Base-by-base conservation (phyloP, 1,284 basidiomycete genomes). In the Jaminaea rosea region DNA sequence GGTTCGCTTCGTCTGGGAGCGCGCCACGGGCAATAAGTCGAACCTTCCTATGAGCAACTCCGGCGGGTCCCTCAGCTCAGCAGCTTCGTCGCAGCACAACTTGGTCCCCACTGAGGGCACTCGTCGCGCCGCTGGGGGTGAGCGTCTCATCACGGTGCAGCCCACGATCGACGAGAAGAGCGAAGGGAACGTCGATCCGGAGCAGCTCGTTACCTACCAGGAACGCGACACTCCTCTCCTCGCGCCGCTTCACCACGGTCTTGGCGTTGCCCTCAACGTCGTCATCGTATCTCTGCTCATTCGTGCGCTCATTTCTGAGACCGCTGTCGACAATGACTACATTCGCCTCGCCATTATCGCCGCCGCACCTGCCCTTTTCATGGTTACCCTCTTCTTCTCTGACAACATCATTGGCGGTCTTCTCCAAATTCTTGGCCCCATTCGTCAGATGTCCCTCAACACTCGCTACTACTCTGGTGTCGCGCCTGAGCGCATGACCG, bases 1-100 rank as follows among this genome's bases (percentile, higher is more conserved):
- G 65, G 86, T 88, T 76, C 82, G 84, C 61, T 83, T 88, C 51
- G 82, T 88, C 36, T 88, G 87, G 87, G 44, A 28, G 10, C 56
- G 50, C 44, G 58, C 56, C 19, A 50, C 26, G 34, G 39, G 46
- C n/a, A 55, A 10, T n/a, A 32, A 10, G 10, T n/a, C n/a, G n/a
- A n/a, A n/a, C 31, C 31, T 10, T 32, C n/a, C 10, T 10, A 10
- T 10, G 31, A 10, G 10, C 10, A 32, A n/a, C 31, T 10, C 31
- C 31, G 10, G n/a, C 10, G 31, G 31, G 29, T 31, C 15, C 15
- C 9, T 15, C 29, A 31, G 15, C 29, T 8, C 29, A 8, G 29
- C 29, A 8, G 29, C 29, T 31, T 15, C 29, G 29, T 8, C 29
- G 8, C 29, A 15, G 29, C 8, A 31, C 8, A 31, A 31, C 9